Conservation (phyloP, 345 rosid genomes). For the Populus alba region DNA sequence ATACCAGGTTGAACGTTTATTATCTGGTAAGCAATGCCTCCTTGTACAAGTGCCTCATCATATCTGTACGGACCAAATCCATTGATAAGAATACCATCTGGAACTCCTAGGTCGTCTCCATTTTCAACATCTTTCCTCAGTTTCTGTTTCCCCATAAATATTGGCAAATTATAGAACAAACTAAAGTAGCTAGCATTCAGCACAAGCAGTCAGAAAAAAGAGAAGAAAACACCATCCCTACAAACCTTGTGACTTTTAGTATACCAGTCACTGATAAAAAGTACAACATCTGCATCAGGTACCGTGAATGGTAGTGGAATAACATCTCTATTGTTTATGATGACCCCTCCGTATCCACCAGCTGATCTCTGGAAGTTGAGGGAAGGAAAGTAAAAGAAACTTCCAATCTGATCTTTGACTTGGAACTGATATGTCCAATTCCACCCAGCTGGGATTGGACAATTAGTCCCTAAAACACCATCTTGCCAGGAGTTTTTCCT, state of each 20-base stretch:
- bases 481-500: conserved; percentile 38
- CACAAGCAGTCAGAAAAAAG: conserved; percentile 7
- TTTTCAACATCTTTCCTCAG: conserved; percentile 68
- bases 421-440: conserved; percentile 37
- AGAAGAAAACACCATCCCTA: neutral
- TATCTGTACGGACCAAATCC: conserved; percentile 82
- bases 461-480: conserved; percentile 37
- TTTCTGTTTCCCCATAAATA: conserved; percentile 44
- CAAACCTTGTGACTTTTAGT: conserved; percentile 73
- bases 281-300: conserved; percentile 27
- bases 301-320: conserved; percentile 26
- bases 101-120: conserved; percentile 56
- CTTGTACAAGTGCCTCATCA: conserved; percentile 45
- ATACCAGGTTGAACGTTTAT: conserved; percentile 82
- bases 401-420: conserved; percentile 38
- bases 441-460: conserved; percentile 39
- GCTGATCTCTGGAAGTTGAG: conserved; percentile 33
- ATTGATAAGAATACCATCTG: conserved; percentile 74
- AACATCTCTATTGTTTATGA: conserved; percentile 30
- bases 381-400: conserved; percentile 36
- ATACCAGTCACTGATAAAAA: conserved; percentile 34
- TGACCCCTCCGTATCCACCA: conserved; percentile 37
- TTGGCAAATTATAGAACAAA: conserved; percentile 8
- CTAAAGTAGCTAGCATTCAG: neutral
- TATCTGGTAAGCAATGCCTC: conserved; percentile 54